Percentiles rank a stretch among this genome's conserved stretches.
phyloP scores from a whole-genome alignment of 2,329 filamentous ascomycete species.

The Acephala macrosclerotiorum region DNA sequence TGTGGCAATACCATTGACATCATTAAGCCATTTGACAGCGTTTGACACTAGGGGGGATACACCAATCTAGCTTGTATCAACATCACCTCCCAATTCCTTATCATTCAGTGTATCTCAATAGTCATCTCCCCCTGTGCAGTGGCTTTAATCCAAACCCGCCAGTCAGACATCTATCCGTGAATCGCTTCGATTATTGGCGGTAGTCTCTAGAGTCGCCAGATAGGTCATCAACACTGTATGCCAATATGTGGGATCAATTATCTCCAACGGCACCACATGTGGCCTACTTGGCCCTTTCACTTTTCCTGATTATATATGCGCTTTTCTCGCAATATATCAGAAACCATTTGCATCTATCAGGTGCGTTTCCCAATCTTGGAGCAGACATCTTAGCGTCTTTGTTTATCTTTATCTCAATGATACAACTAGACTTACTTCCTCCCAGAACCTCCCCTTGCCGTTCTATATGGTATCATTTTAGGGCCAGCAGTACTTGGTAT shows the following conservation, averaged over 20 bases:
- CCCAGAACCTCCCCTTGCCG: slow-evolving; percentile 63
- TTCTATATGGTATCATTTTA: slow-evolving; percentile 74
- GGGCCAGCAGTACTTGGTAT: slow-evolving; percentile 71
- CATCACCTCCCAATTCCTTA: background rate
- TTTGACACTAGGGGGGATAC: background rate
- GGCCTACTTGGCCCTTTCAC: slow-evolving; percentile 64
- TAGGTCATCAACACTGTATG: background rate
- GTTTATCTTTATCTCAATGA: background rate
- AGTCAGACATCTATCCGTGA: background rate
- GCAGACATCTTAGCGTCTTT: background rate
- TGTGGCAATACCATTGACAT: slow-evolving; percentile 1
- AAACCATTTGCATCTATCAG: slow-evolving; percentile 63
- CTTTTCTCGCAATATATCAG: slow-evolving; percentile 66
- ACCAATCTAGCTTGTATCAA: background rate
- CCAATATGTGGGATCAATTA: slow-evolving; percentile 56
- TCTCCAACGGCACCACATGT: slow-evolving; percentile 62
- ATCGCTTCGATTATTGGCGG: background rate
- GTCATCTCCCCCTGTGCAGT: background rate
- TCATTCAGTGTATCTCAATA: background rate
- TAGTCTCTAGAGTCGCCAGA: background rate
- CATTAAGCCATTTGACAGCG: slow-evolving; percentile 1
- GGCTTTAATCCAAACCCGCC: background rate
- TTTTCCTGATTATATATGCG: slow-evolving; percentile 66
- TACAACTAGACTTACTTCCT: background rate
- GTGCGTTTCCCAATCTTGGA: slow-evolving; percentile 12